phyloP scores from a whole-genome alignment of 208 protist species.

The Trypanosoma cruzi region DNA sequence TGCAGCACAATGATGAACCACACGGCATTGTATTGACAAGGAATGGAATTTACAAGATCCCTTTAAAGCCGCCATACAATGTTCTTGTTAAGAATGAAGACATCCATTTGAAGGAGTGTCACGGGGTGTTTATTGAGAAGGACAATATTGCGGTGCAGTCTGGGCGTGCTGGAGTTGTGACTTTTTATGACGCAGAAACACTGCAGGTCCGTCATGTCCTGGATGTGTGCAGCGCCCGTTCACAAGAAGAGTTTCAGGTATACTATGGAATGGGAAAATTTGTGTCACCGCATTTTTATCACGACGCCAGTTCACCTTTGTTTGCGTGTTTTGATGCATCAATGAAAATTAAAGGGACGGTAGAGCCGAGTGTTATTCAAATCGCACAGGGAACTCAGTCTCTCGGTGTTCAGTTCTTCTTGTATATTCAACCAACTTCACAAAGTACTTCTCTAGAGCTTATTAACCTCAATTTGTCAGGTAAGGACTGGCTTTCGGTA shows the following conservation, averaged over 20 bases:
- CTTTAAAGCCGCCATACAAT: constrained; percentile 30
- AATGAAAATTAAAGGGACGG: constrained; percentile 35
- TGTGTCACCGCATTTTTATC: constrained; percentile 50
- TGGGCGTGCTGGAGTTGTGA: constrained; percentile 37
- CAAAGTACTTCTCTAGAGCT: constrained; percentile 45
- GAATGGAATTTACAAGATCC: constrained; percentile 28
- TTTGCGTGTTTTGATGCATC: constrained; percentile 26
- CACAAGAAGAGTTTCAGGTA: constrained; percentile 32
- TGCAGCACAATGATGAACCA: constrained; percentile 14
- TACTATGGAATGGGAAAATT: constrained; percentile 60
- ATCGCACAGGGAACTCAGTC: constrained; percentile 66
- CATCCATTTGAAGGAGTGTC: constrained; percentile 25
- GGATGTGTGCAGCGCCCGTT: neutral
- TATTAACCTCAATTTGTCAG: constrained; percentile 40
- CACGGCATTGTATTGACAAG: constrained; percentile 26
- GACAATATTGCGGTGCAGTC: constrained; percentile 49
- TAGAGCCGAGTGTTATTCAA: constrained; percentile 38
- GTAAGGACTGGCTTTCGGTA: constrained; percentile 63
- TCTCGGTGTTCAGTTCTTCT: constrained; percentile 79
- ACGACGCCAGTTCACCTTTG: constrained; percentile 15
- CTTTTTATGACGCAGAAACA: constrained; percentile 53
- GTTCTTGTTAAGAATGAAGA: constrained; percentile 28
- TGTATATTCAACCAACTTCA: constrained; percentile 41
- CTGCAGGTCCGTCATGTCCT: constrained; percentile 34
- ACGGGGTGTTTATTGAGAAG: constrained; percentile 47